Percentiles rank a stretch among this genome's conserved stretches.
Conservation (phyloP, 345 rosid genomes). For the Stellera chamaejasme region DNA sequence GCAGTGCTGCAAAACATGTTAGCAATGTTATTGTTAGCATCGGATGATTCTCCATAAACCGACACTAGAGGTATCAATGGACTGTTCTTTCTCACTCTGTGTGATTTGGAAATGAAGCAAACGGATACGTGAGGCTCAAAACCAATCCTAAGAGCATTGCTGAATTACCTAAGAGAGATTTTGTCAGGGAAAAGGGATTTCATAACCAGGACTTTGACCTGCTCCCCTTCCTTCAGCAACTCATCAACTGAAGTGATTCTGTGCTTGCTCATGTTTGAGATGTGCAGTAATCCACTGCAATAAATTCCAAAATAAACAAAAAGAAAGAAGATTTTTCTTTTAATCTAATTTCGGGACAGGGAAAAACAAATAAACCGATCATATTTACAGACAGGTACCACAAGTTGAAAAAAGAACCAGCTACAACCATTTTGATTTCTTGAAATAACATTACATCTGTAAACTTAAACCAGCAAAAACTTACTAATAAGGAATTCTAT, state of each 20-base stretch:
- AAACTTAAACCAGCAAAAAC: too few relatives aligned
- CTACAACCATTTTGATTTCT: background rate
- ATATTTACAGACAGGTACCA: background rate
- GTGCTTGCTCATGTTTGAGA: constrained; percentile 56
- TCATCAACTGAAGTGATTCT: constrained; percentile 52
- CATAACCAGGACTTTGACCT: constrained; percentile 66
- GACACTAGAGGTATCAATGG: background rate
- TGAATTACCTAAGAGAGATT: constrained; percentile 71
- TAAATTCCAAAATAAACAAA: background rate
- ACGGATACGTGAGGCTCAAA: constrained; percentile 5
- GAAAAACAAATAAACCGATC: background rate
- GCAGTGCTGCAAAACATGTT: constrained; percentile 45
- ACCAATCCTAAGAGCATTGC: constrained; percentile 2
- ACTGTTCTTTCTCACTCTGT: background rate
- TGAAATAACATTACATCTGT: too few relatives aligned
- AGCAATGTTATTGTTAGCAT: constrained; percentile 5
- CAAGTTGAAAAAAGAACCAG: constrained; percentile 1
- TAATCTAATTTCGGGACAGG: constrained; percentile 3
- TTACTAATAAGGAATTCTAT: too few relatives aligned
- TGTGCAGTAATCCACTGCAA: constrained; percentile 84
- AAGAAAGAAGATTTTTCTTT: background rate
- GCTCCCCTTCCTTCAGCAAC: constrained; percentile 62
- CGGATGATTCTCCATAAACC: background rate
- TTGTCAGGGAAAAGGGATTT: constrained; percentile 71
- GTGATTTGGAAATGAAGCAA: background rate